These are phyloP conservation scores for Eucalyptus melliodora DNA, from an alignment of 345 rosid species.

Conservation along the genomic window DNA sequence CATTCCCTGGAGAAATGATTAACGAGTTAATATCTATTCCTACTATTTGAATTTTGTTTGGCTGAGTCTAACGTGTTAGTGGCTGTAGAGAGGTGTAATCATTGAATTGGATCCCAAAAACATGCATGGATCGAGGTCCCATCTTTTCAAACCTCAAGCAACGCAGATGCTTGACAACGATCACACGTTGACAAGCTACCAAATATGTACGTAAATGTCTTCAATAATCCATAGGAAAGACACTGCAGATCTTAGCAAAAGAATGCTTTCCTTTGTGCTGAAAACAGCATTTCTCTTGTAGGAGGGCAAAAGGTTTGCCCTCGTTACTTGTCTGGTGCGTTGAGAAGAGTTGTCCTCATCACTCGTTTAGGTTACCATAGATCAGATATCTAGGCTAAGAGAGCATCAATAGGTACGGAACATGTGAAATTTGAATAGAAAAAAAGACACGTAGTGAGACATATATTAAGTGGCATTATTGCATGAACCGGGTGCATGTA, in stretches of 20 bases:
- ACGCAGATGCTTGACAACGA: neutral
- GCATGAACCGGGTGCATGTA: neutral
- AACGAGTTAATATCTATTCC: neutral
- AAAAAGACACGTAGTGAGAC: neutral
- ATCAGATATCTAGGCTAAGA: neutral
- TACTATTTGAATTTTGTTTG: neutral
- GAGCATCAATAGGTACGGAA: neutral
- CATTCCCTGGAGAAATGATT: neutral
- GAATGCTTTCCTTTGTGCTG: neutral
- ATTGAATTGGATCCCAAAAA: neutral
- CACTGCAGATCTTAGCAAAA: neutral
- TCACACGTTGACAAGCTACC: neutral
- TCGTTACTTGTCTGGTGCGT: neutral
- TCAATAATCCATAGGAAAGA: neutral
- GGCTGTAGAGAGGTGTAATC: neutral
- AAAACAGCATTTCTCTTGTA: neutral
- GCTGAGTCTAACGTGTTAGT: neutral
- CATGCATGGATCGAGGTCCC: neutral
- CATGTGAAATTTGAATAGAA: neutral
- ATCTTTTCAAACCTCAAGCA: neutral
- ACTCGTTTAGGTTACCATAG: neutral
- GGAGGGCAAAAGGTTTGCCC: neutral
- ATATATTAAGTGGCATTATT: neutral
- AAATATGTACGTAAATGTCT: neutral
- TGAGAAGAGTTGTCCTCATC: neutral